Evolutionary conservation across 2,329 filamentous ascomycete genomes (phyloP), one percentile per base, ranked within the genome.

Genomic region (Xylariaceae sp.): DNA sequence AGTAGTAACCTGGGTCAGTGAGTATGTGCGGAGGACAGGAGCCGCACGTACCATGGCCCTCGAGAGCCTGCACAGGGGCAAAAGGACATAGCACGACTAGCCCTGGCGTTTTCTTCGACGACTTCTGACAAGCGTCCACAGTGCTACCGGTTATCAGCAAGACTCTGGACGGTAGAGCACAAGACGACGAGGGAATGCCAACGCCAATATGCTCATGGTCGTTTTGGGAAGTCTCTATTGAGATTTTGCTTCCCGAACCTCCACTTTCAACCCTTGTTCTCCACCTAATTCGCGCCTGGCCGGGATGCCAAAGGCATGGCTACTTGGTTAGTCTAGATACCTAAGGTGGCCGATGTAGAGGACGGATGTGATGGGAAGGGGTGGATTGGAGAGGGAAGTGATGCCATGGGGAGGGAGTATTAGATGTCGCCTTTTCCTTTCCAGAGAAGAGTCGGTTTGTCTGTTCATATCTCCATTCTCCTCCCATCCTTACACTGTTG

Each of bases 221-320:
- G 30, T 29, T 44, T 47, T 44, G 34, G 46, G 44, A 30, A 44
- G 28, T 30, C 23, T 21, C n/a, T 50, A 54, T 55, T 47, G 48
- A 51, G 51, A 50, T 43, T 46, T 43, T 55, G 54, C 52, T 55
- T 56, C 45, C 50, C 49, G 52, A 36, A 46, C 50, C 50, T 51
- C 55, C 52, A 56, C 52, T 50, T 46, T 43, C 34, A 36, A 35
- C 47, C 51, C 43, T 50, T 50, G 41, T 44, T 48, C 50, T 48
- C 53, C 54, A 50, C 51, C 45, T 44, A 38, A 46, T 39, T 46
- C 46, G 31, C 42, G 15, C 16, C 18, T 43, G 36, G n/a, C 42
- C 39, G 45, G 40, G 16, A 47, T 45, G 35, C 40, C 43, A 35
- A n/a, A 40, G 40, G 38, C 42, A 45, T 36, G 31, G 39, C n/a